Percentiles rank a stretch among this genome's conserved stretches.
Conservation (phyloP, 176 grass and related monocot species). For the Aegilops umbellulata region DNA sequence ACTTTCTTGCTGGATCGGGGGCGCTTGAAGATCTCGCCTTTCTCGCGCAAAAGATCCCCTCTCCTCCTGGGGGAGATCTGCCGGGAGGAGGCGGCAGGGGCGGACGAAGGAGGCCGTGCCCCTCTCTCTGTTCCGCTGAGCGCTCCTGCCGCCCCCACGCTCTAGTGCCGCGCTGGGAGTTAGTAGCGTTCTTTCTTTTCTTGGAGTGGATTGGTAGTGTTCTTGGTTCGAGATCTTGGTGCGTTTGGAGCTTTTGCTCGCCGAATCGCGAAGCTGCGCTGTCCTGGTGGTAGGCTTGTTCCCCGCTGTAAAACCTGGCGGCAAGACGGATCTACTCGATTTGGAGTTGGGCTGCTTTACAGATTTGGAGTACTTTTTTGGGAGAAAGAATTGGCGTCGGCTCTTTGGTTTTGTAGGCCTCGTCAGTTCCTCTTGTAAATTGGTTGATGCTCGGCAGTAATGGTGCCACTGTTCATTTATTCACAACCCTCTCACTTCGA, state of each 20-base stretch:
- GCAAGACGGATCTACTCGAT: background rate
- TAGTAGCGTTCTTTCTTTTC: background rate
- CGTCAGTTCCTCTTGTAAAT: background rate
- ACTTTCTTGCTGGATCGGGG: conserved; percentile 19
- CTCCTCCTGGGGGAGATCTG: background rate
- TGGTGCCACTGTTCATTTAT: background rate
- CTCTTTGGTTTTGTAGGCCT: background rate
- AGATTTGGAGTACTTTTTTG: background rate
- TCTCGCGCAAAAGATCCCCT: background rate
- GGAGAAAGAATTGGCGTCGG: background rate
- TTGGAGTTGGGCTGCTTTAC: background rate
- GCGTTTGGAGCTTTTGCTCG: background rate
- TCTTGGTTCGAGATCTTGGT: conserved; percentile 17
- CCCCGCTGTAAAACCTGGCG: background rate
- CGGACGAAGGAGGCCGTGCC: conserved; percentile 42
- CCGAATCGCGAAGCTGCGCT: background rate
- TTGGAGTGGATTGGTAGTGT: background rate
- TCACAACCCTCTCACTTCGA: too few species aligned
- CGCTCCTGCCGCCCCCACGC: background rate
- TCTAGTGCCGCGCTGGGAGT: background rate
- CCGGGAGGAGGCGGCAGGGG: conserved; percentile 38
- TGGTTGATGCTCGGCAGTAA: background rate
- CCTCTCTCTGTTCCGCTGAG: background rate
- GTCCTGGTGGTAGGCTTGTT: background rate
- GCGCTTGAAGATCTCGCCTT: conserved; percentile 28